Base-by-base conservation (phyloP, 148 eudicot genomes). In the Rhododendron mucronatum region DNA sequence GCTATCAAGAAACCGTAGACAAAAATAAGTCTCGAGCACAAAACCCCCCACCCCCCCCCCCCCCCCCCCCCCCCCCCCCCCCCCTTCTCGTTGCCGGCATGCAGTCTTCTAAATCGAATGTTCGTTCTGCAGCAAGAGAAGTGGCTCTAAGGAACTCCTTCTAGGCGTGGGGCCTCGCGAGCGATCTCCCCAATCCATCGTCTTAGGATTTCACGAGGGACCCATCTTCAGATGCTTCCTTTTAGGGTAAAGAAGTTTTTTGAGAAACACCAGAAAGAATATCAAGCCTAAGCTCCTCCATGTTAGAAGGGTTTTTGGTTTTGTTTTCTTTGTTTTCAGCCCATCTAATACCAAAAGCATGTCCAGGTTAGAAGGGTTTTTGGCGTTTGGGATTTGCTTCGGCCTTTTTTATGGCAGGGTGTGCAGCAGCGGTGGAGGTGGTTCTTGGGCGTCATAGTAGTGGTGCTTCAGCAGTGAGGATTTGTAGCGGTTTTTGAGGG, bases 71-170 rank as follows among this genome's bases (percentile, higher is more conserved):
- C 39, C 3, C 3, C 3, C 3, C 3, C 39, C 3, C 39, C 35
- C 35, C 35, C 35, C 0, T 1, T 37, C 39, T 37, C 4, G 39
- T 37, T 37, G 39, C 39, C 39, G 39, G 39, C 39, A 97, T 92
- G 23, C 92, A 91, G 57, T 94, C 95, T 44, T 88, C 94, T 0
- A 95, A 91, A 37, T 93, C 93, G 21, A 90, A 93, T 28, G 85
- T 90, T 1, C 94, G 90, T 80, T 97, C 98, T 1, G 99, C 98
- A 55, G 98, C 98, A 21, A 97, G 88, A 35, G 99, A 94, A 44
- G 99, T 97, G 35, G 98, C 98, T 90, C 91, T 87, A 33, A 97
- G 93, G 87, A 97, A 97, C 48, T 95, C 98, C 82, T 94, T 97
- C 85, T 93, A 94, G 35, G 95, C 94, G 73, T 89, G 90, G 5